A percentile compares a stretch with the other conserved stretches of the same genome.
Evolutionary conservation across 1,284 basidiomycete species (phyloP).

Genomic region (Limonomyces culmigenus): DNA sequence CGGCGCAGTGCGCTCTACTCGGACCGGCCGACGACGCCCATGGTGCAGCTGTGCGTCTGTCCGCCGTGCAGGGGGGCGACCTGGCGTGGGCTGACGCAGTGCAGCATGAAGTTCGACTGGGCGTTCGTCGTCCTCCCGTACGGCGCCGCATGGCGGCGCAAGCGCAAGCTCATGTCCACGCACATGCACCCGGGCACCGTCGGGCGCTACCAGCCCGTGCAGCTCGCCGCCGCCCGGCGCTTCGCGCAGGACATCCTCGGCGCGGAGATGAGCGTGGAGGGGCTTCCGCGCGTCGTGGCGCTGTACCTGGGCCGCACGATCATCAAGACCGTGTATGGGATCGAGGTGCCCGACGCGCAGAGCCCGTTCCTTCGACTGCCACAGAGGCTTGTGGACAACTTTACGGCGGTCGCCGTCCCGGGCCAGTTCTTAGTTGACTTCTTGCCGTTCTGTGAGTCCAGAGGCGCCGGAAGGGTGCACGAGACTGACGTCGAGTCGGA

Average conservation of each 20-base stretch:
- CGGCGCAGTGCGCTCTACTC: conserved; percentile 11
- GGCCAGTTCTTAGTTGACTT: too few relatives aligned
- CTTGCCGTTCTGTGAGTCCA: too few relatives aligned
- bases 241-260: too few relatives aligned
- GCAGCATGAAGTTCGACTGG: conserved; percentile 15
- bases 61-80: too few relatives aligned
- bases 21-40: conserved; percentile 8
- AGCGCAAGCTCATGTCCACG: conserved; percentile 15
- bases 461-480: too few relatives aligned
- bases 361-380: conserved; percentile 43
- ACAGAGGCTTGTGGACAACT: conserved; percentile 42
- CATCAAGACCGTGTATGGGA: conserved; percentile 46
- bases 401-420: too few relatives aligned
- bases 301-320: too few relatives aligned
- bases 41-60: too few relatives aligned
- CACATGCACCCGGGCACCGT: conserved; percentile 9
- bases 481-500: too few relatives aligned
- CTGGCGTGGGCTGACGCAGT: too few relatives aligned
- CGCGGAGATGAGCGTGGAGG: too few relatives aligned
- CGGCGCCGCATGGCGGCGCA: conserved; percentile 12
- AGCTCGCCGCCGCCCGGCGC: conserved; percentile 10
- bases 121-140: conserved; percentile 12
- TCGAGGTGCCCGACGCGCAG: conserved; percentile 30
- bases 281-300: too few relatives aligned
- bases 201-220: conserved; percentile 9